Evolutionary conservation across 768 basidiomycete species (phyloP).

Genomic region (Pilatotrama ljubarskyi): DNA sequence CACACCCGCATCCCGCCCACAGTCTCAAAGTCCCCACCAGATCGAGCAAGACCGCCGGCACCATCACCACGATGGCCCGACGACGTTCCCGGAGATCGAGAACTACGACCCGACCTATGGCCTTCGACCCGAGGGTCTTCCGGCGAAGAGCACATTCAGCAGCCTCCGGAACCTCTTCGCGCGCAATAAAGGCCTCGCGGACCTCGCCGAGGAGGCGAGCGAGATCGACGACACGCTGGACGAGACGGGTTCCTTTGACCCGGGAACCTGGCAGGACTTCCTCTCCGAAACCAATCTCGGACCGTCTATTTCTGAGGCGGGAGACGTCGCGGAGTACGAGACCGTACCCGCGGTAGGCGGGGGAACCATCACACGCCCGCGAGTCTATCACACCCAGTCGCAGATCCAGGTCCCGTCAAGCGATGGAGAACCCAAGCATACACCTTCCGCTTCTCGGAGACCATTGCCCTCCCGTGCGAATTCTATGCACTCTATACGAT

Average conservation of each 20-base stretch:
- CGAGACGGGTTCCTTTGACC: constrained; percentile 55
- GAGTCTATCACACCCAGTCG: constrained; percentile 84
- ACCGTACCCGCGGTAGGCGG: constrained; percentile 91
- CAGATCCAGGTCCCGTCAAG: constrained; percentile 52
- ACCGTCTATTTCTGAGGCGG: constrained; percentile 41
- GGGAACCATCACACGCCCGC: constrained; percentile 81
- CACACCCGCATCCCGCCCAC: constrained; percentile 8
- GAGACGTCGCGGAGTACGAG: constrained; percentile 66
- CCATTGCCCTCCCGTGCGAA: constrained; percentile 3
- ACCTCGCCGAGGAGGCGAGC: constrained; percentile 68
- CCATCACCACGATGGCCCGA: constrained; percentile 25
- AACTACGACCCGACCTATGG: constrained; percentile 97
- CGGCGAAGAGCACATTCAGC: constrained; percentile 78
- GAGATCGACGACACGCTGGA: constrained; percentile 47
- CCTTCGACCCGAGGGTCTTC: constrained; percentile 87
- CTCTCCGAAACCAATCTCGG: constrained; percentile 46
- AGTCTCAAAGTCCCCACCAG: constrained; percentile 13
- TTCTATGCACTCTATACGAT: constrained; percentile 2
- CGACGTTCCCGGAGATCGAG: constrained; percentile 64
- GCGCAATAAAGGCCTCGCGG: constrained; percentile 65
- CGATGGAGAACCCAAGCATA: constrained; percentile 28
- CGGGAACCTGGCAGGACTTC: constrained; percentile 70
- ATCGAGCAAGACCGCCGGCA: constrained; percentile 33
- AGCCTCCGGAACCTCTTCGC: constrained; percentile 75
- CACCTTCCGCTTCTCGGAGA: background rate